Evolutionary conservation across 257 asterid species (phyloP).

Genomic region (Primulina tabacum): DNA sequence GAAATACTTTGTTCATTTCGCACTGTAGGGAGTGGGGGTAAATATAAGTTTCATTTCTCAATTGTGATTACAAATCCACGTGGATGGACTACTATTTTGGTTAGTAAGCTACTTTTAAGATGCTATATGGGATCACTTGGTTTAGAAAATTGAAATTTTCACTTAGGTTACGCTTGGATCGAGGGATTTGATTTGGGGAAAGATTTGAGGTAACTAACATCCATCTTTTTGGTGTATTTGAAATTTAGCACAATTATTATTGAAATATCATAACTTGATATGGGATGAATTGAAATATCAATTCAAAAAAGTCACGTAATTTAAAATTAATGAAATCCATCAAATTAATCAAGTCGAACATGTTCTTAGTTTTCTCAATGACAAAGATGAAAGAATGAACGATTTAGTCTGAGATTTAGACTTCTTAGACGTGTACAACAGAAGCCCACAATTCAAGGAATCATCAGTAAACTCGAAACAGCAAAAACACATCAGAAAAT

Average conservation of each 20-base stretch:
- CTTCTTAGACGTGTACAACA: not conserved
- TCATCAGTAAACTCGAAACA: not conserved
- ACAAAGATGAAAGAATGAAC: not conserved
- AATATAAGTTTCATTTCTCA: not conserved
- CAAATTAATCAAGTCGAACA: too few species aligned
- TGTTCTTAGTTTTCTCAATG: not conserved
- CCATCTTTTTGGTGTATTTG: too few species aligned
- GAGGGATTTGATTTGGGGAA: too few species aligned
- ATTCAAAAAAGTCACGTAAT: too few species aligned
- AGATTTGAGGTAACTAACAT: too few species aligned
- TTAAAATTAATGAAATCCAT: too few species aligned
- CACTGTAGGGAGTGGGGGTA: not conserved
- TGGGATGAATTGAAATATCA: too few species aligned
- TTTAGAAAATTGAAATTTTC: not conserved
- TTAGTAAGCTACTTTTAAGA: not conserved
- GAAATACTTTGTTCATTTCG: not conserved
- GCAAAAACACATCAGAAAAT: not conserved
- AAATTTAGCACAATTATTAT: too few species aligned
- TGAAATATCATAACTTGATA: too few species aligned
- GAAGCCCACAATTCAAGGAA: not conserved
- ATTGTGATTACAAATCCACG: not conserved
- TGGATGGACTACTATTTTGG: not conserved
- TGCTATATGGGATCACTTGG: not conserved
- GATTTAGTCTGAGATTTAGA: not conserved
- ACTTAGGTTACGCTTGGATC: too few species aligned